Percentiles rank a stretch among this genome's conserved stretches.
Conservation (phyloP, 164 flowering plant species). For the Platanus orientalis region DNA sequence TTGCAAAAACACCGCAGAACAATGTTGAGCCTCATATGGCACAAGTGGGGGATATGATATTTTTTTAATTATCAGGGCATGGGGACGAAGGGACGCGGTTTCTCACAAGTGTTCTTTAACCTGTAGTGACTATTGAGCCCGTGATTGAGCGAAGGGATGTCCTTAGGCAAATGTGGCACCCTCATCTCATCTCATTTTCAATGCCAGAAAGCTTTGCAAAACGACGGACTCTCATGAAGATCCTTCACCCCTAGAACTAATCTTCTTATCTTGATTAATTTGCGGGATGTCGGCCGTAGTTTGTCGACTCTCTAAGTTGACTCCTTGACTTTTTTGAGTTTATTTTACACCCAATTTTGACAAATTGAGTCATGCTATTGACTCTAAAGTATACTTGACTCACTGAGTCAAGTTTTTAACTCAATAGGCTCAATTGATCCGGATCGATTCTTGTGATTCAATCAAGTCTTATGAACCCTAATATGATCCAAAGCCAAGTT, state of each 20-base stretch:
- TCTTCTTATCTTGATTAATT: background rate
- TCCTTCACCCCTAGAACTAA: background rate
- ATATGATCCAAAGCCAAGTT: no score
- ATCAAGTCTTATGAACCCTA: no score
- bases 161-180: background rate
- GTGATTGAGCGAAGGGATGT: background rate
- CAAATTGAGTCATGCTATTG: no score
- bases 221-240: background rate
- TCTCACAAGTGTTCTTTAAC: no score
- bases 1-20: conserved; percentile 10
- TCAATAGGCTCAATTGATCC: no score
- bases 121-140: conserved; percentile 1
- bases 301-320: no score
- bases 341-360: no score
- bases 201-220: background rate
- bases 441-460: no score
- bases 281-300: no score
- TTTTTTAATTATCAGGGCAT: background rate
- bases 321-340: no score
- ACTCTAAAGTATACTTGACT: no score
- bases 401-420: no score
- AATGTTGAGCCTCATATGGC: background rate
- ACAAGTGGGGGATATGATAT: background rate
- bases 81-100: background rate
- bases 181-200: background rate